Base-by-base conservation (phyloP, 2,329 filamentous ascomycete genomes). In the Metarhizium anisopliae region DNA sequence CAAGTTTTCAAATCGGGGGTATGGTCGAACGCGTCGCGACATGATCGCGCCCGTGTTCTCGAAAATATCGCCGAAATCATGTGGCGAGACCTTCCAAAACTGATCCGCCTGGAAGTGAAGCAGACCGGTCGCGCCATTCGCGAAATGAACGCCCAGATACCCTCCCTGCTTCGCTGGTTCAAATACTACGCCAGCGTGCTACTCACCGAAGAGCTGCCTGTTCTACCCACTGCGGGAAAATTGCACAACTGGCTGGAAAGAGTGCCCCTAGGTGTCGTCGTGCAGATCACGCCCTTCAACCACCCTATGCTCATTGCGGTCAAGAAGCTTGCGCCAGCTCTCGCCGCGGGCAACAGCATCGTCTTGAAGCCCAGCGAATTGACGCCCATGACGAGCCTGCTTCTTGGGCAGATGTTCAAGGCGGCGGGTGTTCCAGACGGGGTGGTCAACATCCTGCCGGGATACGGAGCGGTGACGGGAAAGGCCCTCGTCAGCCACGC, bases 141-240 rank as follows among this genome's bases (percentile, higher is more conserved):
- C 30, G 86, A 89, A 66, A 87, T 90, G 84, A 76, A 77, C 51
- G 84, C 85, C 1, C 86, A 89, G 65, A 80, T 86, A 5, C 81
- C 82, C 0, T 82, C 80, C 0, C 74, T 89, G 0, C 77, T 83
- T 1, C 80, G 82, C 47, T 89, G 86, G 86, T 83, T 89, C 69
- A 82, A 80, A 58, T 89, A 89, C 71, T 90, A 86, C 63, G 84
- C 85, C 2, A 76, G 84, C 0, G 65, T 88, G 1, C 76, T 87
- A 36, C 80, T 86, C n/a, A 84, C 81, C 1, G 83, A 87, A 63
- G 83, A 88, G 68, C 78, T 83, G 2, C 70, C 81, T 2, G 81
- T 89, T 0, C 74, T 88, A 1, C 86, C 86, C 0, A 88, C 86
- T 2, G 72, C 71, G 30, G 83, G 83, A 0, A 79, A 80, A 64